Evolutionary conservation across 1,139 yeast species (phyloP), one percentile per base, ranked within the genome.

Genomic region (Debaryomycetaceae sp.): DNA sequence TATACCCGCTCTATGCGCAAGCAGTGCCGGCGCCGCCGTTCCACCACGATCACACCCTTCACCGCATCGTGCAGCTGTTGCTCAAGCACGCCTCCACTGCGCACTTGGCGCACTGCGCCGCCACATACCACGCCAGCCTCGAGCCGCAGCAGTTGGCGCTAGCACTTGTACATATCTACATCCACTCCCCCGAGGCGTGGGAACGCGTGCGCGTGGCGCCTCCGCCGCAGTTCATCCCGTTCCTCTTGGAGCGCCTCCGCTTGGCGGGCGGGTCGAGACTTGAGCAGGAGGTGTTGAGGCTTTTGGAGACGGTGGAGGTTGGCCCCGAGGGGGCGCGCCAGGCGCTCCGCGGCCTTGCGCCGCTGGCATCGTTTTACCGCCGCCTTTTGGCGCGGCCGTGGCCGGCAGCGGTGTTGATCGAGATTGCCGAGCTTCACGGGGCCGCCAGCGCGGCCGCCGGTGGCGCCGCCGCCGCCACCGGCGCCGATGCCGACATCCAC

Each of bases 131-230:
- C 33, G 30, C n/a, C 29, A 13, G 30, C n/a, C 14, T 28, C 24
- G 13, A 9, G 15, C 11, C 30, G 10, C 10, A 28, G 7, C 10
- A 11, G 7, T 13, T 20, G 7, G 18, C 12, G 9, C 11, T 17
- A 18, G 11, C 15, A 4, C 30, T 20, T 28, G 30, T 28, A 28
- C 13, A 28, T 28, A 28, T 28, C 5, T 23, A 22, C 15, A 25
- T 10, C 21, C 10, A 19, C 21, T 10, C n/a, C 21, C 21, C n/a
- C 21, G 21, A 19, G n/a, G 10, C 21, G n/a, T 23, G 9, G 9
- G 12, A 13, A 23, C 9, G 6, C 13, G 8, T 16, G 14, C 16
- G 13, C 26, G 20, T n/a, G 7, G n/a, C 3, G 11, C 11, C 5
- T 15, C 18, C 23, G 25, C 4, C 7, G 13, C 28, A n/a, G 8